Percentiles rank a stretch among this genome's conserved stretches.
Evolutionary conservation across 805 yeast species (phyloP).

Genomic region (Starmera dryadoides): DNA sequence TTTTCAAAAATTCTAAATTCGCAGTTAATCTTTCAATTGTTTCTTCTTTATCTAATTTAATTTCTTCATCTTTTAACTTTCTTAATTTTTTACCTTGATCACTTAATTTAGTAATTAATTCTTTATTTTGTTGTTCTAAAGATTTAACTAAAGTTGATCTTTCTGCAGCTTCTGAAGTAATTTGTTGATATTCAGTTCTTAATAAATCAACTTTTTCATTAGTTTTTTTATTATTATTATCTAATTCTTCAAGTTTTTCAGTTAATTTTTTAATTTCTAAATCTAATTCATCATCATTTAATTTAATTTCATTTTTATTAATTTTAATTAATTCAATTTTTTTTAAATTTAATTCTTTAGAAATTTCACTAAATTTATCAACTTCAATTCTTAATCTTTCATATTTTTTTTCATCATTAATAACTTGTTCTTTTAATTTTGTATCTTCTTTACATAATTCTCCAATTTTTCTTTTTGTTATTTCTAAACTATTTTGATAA

Average conservation of each 20-base stretch:
- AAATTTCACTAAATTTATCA: conserved; percentile 9
- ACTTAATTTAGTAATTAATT: conserved; percentile 21
- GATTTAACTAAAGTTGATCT: conserved; percentile 22
- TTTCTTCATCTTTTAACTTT: conserved; percentile 6
- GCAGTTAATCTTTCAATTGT: conserved; percentile 4
- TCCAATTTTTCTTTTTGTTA: conserved; percentile 32
- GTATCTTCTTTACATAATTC: conserved; percentile 26
- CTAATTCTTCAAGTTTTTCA: conserved; percentile 40
- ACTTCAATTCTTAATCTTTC: conserved; percentile 15
- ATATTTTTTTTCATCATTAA: conserved; percentile 10
- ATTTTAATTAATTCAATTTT: conserved; percentile 1
- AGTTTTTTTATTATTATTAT: conserved; percentile 23
- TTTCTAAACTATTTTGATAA: conserved; percentile 33
- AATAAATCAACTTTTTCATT: conserved; percentile 22
- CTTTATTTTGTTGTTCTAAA: conserved; percentile 18
- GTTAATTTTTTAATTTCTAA: conserved; percentile 15
- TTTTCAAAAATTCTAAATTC: conserved; percentile 12
- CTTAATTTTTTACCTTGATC: conserved; percentile 28
- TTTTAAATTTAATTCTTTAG: conserved; percentile 3
- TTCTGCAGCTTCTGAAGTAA: conserved; percentile 42
- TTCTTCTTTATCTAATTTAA: conserved; percentile 1
- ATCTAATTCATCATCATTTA: conserved; percentile 24
- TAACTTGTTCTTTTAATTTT: conserved; percentile 11
- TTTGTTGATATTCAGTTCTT: conserved; percentile 35
- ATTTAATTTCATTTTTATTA: conserved; percentile 17